Conservation (phyloP, 169 alveolate genomes). For the Eimeria praecox region DNA sequence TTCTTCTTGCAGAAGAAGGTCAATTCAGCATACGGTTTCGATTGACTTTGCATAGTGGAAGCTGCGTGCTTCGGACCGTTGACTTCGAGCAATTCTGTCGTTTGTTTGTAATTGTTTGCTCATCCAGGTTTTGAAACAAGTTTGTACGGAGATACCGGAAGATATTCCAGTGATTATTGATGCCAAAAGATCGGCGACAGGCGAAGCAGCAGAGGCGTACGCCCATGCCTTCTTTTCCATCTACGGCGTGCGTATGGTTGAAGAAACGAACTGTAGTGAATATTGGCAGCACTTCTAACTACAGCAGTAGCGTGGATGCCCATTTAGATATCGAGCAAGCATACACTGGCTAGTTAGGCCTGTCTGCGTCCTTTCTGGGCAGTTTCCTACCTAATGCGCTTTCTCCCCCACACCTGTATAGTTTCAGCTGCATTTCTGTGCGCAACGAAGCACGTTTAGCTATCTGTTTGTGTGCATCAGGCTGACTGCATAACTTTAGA, state of each 20-base stretch:
- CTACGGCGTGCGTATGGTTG: slow-evolving; percentile 54
- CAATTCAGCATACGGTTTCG: background rate
- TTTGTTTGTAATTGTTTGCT: background rate
- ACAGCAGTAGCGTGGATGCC: background rate
- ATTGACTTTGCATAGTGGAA: background rate
- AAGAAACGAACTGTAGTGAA: background rate
- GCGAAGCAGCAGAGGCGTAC: slow-evolving; percentile 83
- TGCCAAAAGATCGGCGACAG: slow-evolving; percentile 86
- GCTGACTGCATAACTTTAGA: slow-evolving; percentile 84
- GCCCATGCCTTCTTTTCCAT: slow-evolving; percentile 77
- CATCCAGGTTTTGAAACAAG: slow-evolving; percentile 79
- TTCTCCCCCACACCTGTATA: background rate
- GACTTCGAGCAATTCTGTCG: too few relatives aligned
- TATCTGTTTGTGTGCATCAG: background rate
- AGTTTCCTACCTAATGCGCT: background rate
- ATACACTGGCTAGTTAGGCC: background rate
- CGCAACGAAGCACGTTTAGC: background rate
- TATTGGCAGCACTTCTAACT: background rate
- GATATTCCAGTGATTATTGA: slow-evolving; percentile 86
- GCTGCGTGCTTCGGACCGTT: background rate
- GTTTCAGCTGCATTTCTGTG: background rate
- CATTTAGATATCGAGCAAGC: background rate
- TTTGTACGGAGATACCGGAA: slow-evolving; percentile 78
- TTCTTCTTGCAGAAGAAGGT: background rate
- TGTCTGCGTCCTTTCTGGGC: background rate